These are phyloP conservation scores for Hyphochytrium catenoides DNA, from an alignment of 352 stramenopile species.

Conservation along the genomic window DNA sequence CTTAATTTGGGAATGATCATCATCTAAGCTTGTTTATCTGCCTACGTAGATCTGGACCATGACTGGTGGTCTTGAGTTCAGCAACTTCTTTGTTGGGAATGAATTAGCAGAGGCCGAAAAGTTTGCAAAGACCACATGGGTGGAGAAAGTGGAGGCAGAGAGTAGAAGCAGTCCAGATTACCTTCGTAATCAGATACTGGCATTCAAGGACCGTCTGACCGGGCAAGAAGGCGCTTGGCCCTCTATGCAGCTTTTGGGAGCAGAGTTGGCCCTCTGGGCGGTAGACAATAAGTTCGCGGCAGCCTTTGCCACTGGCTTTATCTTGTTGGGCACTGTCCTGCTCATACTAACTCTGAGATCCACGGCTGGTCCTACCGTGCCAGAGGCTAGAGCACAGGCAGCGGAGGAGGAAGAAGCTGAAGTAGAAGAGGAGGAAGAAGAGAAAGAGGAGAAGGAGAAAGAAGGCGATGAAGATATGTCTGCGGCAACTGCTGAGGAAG, in stretches of 20 bases:
- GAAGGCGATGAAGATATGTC: too few species aligned
- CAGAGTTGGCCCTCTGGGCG: slow-evolving; percentile 21
- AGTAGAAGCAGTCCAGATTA: slow-evolving; percentile 23
- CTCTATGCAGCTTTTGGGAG: slow-evolving; percentile 17
- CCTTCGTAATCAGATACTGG: slow-evolving; percentile 17
- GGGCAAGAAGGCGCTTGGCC: slow-evolving; percentile 20
- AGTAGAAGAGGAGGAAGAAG: too few species aligned
- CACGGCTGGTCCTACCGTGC: too few species aligned
- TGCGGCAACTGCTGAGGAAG: too few species aligned
- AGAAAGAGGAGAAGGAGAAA: too few species aligned
- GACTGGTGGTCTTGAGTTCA: slow-evolving; percentile 60
- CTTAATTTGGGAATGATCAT: too few species aligned
- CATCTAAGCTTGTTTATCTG: too few species aligned
- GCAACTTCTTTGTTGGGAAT: slow-evolving; percentile 75
- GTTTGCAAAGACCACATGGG: slow-evolving; percentile 46
- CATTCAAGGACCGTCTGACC: slow-evolving; percentile 13
- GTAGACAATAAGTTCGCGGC: slow-evolving; percentile 24
- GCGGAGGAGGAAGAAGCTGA: too few species aligned
- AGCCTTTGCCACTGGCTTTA: slow-evolving; percentile 18
- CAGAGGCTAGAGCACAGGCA: too few species aligned
- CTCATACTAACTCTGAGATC: too few species aligned
- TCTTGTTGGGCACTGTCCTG: too few species aligned
- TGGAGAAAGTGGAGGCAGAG: slow-evolving; percentile 38
- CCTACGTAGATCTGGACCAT: too few species aligned
- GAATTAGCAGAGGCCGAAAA: slow-evolving; percentile 40